A percentile compares a stretch with the other conserved stretches of the same genome.
Conservation (phyloP, 345 rosid species). For the Salix koriyanagi region DNA sequence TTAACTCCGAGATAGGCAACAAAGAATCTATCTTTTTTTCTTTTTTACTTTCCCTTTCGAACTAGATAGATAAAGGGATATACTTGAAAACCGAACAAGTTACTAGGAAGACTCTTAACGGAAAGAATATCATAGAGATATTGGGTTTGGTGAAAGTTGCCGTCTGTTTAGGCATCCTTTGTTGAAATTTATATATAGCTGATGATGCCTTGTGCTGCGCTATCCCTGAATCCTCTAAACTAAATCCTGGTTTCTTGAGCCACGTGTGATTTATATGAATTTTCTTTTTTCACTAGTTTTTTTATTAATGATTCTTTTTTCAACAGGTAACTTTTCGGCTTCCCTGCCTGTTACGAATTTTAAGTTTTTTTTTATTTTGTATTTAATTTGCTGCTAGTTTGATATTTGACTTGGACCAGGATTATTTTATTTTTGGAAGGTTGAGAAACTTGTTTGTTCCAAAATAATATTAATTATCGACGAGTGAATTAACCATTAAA, state of each 20-base stretch:
- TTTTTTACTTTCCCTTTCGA: not conserved
- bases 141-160: not conserved
- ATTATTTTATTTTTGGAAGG: too few species aligned
- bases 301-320: too few species aligned
- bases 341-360: too few species aligned
- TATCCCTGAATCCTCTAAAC: too few species aligned
- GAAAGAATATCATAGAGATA: not conserved
- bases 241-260: not conserved
- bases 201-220: not conserved
- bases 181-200: not conserved
- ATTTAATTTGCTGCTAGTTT: too few species aligned
- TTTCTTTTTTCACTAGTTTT: too few species aligned
- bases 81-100: not conserved
- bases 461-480: too few species aligned
- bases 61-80: not conserved
- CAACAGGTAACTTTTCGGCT: too few species aligned
- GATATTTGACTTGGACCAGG: too few species aligned
- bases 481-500: too few species aligned
- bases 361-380: too few species aligned
- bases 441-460: too few species aligned
- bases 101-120: not conserved
- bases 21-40: not conserved
- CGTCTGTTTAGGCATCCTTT: not conserved
- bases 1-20: not conserved
- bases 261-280: not conserved